Conservation (phyloP, 805 yeast species). For the Kockiozyma suomiensis region DNA sequence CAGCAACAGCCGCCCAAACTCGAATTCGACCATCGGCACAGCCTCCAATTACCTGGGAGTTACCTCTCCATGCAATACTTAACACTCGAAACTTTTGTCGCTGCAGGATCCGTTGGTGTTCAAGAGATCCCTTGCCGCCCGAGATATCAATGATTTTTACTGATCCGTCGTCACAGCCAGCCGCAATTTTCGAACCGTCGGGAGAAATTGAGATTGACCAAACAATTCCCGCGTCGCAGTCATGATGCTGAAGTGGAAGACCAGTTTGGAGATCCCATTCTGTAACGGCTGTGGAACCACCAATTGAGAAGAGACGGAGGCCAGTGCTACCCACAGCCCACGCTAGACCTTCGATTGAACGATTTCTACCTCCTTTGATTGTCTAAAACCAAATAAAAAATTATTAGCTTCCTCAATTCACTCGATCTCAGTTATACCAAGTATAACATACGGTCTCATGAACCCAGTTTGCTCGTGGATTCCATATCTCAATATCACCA, state of each 20-base stretch:
- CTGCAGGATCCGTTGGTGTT: constrained; percentile 72
- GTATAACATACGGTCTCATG: constrained; percentile 57
- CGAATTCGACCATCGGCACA: constrained; percentile 93
- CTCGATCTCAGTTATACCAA: no score
- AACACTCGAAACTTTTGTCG: constrained; percentile 77
- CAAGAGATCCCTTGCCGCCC: constrained; percentile 83
- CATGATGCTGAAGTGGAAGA: constrained; percentile 70
- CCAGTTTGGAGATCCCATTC: constrained; percentile 89
- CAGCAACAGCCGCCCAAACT: constrained; percentile 64
- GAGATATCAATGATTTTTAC: constrained; percentile 81
- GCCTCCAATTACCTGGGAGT: constrained; percentile 77
- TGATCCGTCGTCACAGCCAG: constrained; percentile 95
- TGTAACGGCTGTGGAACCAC: constrained; percentile 87
- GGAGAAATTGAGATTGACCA: constrained; percentile 81
- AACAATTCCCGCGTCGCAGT: constrained; percentile 89
- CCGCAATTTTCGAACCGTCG: constrained; percentile 66
- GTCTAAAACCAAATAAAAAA: constrained; percentile 37
- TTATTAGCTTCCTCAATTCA: background rate
- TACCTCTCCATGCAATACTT: constrained; percentile 72
- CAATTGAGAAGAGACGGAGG: constrained; percentile 81
- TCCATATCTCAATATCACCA: constrained; percentile 96
- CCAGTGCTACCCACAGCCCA: constrained; percentile 64
- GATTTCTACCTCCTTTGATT: constrained; percentile 76
- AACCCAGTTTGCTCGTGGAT: constrained; percentile 75
- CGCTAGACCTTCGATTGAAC: constrained; percentile 85